Evolutionary conservation across 768 basidiomycete genomes (phyloP), one percentile per base, ranked within the genome.

Genomic region (Lentinus tigrinus): DNA sequence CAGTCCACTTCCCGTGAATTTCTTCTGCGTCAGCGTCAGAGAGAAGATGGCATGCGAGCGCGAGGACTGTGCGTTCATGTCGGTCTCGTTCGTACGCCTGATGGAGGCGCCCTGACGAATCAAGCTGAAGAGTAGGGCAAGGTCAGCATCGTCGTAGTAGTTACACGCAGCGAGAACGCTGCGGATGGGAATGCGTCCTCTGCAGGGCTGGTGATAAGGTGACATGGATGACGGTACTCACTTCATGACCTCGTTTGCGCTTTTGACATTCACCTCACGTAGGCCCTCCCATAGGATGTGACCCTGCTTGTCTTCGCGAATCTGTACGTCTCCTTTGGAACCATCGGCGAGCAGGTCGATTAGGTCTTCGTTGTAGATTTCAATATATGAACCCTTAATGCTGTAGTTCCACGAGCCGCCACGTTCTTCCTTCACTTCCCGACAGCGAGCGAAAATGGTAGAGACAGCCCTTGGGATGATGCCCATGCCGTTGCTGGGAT

Each of bases 21-120:
- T 94, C 78, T 89, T 93, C 75, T 98, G 96, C 3, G 87, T 91
- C 54, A 99, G 78, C 13, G 93, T 97, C 52, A 99, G 79, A 38
- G 96, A 98, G 75, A 99, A 98, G 73, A 99, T 98, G 61, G 97
- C 97, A 81, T 99, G 97, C 27, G 94, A 97, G 57, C 97, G 89
- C 39, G 96, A 98, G 1, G 92, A 95, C 72, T 97, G 94, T 24
- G 96, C 93, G 71, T 99, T 99, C 96, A 98, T 98, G 69, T 94
- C 93, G 31, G 97, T 99, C 72, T 95, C 93, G 62, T 96, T 95
- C 10, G 97, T 98, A 54, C 95, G 86, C 28, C 97, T 83, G 42
- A 96, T 89, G 16, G 91, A 83, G 8, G 94, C 89, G 19, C 97
- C 97, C 64, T 91, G 87, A 61, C 89, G 88, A 55, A 99, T 85